These are phyloP conservation scores for Termitomyces sp. DNA, from an alignment of 768 basidiomycete species.

Conservation along the genomic window DNA sequence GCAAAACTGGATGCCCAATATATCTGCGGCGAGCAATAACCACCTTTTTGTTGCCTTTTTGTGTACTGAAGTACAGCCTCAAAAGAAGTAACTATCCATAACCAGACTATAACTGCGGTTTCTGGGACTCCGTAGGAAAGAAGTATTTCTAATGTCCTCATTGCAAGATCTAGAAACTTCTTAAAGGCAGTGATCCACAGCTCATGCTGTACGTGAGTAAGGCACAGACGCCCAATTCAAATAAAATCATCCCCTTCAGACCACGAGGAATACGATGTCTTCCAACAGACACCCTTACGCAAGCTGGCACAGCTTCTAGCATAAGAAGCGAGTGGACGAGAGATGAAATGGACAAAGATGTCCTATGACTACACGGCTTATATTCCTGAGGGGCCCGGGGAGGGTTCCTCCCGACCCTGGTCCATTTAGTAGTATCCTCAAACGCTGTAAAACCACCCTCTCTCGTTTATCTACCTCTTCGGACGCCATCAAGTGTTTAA, in stretches of 20 bases:
- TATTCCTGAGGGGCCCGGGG: not conserved
- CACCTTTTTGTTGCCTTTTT: too few relatives aligned
- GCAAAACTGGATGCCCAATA: conserved; percentile 19
- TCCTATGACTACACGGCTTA: not conserved
- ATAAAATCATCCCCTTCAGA: too few relatives aligned
- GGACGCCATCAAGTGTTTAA: not conserved
- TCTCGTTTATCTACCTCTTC: not conserved
- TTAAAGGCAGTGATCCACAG: not conserved
- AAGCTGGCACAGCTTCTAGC: not conserved
- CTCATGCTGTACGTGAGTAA: not conserved
- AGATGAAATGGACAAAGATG: too few relatives aligned
- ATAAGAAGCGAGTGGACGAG: not conserved
- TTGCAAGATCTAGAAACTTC: not conserved
- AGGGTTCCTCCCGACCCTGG: not conserved
- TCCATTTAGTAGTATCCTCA: not conserved
- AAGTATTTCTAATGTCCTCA: not conserved
- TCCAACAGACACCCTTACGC: too few relatives aligned
- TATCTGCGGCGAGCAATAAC: too few relatives aligned
- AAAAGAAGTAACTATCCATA: too few relatives aligned
- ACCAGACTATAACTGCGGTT: too few relatives aligned
- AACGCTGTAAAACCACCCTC: not conserved
- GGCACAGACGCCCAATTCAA: too few relatives aligned
- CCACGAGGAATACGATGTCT: too few relatives aligned
- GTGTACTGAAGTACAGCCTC: too few relatives aligned
- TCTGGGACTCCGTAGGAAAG: not conserved